Percentiles rank a stretch among this genome's conserved stretches.
phyloP scores from a whole-genome alignment of 176 grass and related monocot species.

The Zoysia pacifica region DNA sequence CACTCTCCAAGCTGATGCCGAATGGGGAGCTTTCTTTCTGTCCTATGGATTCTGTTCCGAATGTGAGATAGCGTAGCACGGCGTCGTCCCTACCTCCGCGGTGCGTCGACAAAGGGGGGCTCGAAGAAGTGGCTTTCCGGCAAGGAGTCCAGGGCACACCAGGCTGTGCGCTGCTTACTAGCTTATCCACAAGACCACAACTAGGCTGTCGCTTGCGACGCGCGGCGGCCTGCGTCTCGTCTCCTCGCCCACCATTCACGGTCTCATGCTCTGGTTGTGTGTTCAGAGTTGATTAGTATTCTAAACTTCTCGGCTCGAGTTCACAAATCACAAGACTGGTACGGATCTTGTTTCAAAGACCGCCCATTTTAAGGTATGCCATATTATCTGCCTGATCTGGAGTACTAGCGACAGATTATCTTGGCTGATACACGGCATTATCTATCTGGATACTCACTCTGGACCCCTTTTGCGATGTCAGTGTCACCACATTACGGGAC shows the following conservation, averaged over 20 bases:
- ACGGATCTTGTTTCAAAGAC: neutral
- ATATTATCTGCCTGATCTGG: neutral
- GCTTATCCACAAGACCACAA: conserved; percentile 15
- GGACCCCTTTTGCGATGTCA: neutral
- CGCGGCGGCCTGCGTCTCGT: conserved; percentile 10
- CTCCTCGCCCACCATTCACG: neutral
- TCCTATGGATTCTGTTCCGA: neutral
- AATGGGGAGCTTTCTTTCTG: conserved; percentile 3
- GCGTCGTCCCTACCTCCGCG: neutral
- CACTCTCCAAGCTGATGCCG: neutral
- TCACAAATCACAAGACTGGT: neutral
- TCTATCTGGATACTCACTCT: neutral
- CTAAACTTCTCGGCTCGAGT: neutral
- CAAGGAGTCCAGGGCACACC: conserved; percentile 21
- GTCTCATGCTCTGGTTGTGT: neutral
- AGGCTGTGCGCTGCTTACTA: conserved; percentile 18
- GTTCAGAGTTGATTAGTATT: neutral
- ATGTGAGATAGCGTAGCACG: neutral
- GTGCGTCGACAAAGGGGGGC: conserved; percentile 15
- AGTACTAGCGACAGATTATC: neutral
- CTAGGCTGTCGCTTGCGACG: neutral
- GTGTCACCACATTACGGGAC: neutral
- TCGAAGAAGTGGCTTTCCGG: neutral
- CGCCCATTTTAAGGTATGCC: neutral
- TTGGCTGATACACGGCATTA: neutral